Evolutionary conservation across 2,329 filamentous ascomycete genomes (phyloP), one percentile per base, ranked within the genome.

Genomic region (Stagonosporopsis chrysanthemi): DNA sequence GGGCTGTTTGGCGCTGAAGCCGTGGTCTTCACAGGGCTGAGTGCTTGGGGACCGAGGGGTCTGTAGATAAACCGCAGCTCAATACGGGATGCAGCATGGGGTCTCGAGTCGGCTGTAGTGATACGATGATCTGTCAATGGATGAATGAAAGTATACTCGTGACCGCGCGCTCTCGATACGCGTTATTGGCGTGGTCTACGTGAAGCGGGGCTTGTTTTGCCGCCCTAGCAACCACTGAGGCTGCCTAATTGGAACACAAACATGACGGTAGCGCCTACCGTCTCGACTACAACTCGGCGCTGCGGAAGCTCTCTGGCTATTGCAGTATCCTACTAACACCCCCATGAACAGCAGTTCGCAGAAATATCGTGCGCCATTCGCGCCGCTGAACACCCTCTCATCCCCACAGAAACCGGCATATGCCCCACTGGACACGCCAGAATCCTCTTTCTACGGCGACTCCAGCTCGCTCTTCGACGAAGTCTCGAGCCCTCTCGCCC

Each of bases 391-490:
- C 54, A 76, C 70, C 4, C 62, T 76, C 6, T 65, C 70, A 8
- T 75, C 71, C 14, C 65, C 68, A 9, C 67, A 72, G 56, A 72
- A 68, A 56, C 73, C 74, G n/a, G 64, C 52, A 19, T 73, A 69
- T 44, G 36, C 44, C 17, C 46, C 44, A 23, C 45, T 44, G 33
- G 40, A 45, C 15, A 54, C 56, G 44, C 55, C 36, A 50, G 48
- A 26, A 2, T 48, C 49, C 17, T 52, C 48, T 24, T 50, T 50
- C 35, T 56, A 74, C 17, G 72, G 72, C 54, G 64, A 75, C 52
- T 71, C 68, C 8, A 76, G 72, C 53, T 75, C 70, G 6, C 66
- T 77, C 6, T 77, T 76, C 43, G 72, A 76, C 56, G 69, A 75
- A 28, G 58, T 56, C 19, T 41, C 46, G 7, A 61, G 57, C 36